Evolutionary conservation across 768 basidiomycete species (phyloP).

Genomic region (Suillus subluteus): DNA sequence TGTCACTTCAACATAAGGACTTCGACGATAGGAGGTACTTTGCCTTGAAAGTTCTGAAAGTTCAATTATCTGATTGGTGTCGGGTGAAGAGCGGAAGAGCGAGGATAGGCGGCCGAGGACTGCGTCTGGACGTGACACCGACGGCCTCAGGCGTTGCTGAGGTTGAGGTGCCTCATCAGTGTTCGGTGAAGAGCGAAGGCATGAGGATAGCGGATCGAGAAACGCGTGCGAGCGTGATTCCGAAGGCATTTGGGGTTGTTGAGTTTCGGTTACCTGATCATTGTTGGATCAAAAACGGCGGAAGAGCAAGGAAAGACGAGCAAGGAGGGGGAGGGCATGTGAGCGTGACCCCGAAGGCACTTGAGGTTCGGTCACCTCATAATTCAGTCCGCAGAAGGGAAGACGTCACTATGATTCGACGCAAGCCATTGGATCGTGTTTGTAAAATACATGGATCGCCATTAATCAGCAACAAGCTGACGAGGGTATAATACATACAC

Average conservation of each 20-base stretch:
- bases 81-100: neutral
- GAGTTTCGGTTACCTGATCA: neutral
- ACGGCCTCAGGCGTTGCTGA: neutral
- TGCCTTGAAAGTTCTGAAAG: neutral
- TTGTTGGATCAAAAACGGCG: too few species aligned
- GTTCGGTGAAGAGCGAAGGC: neutral
- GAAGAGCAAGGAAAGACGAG: too few species aligned
- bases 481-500: neutral
- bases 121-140: neutral
- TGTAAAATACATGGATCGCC: neutral
- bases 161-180: neutral
- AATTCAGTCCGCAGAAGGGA: neutral
- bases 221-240: neutral
- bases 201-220: neutral
- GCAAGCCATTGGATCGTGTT: neutral
- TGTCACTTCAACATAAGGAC: neutral
- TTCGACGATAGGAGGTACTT: neutral
- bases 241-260: neutral
- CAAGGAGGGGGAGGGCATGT: neutral
- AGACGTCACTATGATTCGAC: neutral
- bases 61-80: neutral
- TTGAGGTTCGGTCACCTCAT: too few species aligned
- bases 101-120: neutral
- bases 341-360: neutral
- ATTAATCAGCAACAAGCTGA: neutral